These are phyloP conservation scores for Lentinula novae-zelandiae DNA, from an alignment of 1,284 basidiomycete species.

Conservation along the genomic window DNA sequence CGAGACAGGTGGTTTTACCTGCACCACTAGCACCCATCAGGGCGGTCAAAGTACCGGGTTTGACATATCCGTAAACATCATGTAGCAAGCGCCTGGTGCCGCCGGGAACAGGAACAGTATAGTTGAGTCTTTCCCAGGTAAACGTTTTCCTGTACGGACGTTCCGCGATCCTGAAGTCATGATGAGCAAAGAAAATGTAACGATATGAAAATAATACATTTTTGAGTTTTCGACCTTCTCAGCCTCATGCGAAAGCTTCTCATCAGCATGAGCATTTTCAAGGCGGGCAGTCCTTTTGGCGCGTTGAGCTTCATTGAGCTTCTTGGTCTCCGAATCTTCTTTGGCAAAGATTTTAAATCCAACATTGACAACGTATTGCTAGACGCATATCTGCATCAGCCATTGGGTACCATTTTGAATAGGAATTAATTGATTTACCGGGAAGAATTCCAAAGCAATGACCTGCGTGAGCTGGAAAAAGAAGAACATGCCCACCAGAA, in stretches of 20 bases:
- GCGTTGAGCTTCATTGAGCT: slow-evolving; percentile 56
- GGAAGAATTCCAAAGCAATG: slow-evolving; percentile 58
- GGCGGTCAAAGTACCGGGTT: slow-evolving; percentile 79
- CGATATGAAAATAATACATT: slow-evolving; percentile 5
- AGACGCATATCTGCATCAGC: not conserved
- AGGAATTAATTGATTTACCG: slow-evolving; percentile 36
- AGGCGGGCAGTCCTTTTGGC: slow-evolving; percentile 41
- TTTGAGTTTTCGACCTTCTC: slow-evolving; percentile 22
- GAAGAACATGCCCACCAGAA: slow-evolving; percentile 60
- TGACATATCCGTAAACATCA: slow-evolving; percentile 86
- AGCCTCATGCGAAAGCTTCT: slow-evolving; percentile 23
- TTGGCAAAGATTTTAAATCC: slow-evolving; percentile 67
- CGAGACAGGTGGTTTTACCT: slow-evolving; percentile 79
- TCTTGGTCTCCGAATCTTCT: slow-evolving; percentile 66
- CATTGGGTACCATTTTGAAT: not conserved
- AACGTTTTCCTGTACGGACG: slow-evolving; percentile 47
- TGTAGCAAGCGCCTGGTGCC: slow-evolving; percentile 73
- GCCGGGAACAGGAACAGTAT: slow-evolving; percentile 70
- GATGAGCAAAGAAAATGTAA: slow-evolving; percentile 6
- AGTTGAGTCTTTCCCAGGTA: slow-evolving; percentile 71
- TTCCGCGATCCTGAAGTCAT: slow-evolving; percentile 14
- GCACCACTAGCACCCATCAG: slow-evolving; percentile 64
- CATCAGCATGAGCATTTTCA: slow-evolving; percentile 18
- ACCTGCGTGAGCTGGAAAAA: slow-evolving; percentile 66
- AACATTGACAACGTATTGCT: slow-evolving; percentile 48